Conservation (phyloP, 306 rosid species). For the Sphenostylis stenocarpa region DNA sequence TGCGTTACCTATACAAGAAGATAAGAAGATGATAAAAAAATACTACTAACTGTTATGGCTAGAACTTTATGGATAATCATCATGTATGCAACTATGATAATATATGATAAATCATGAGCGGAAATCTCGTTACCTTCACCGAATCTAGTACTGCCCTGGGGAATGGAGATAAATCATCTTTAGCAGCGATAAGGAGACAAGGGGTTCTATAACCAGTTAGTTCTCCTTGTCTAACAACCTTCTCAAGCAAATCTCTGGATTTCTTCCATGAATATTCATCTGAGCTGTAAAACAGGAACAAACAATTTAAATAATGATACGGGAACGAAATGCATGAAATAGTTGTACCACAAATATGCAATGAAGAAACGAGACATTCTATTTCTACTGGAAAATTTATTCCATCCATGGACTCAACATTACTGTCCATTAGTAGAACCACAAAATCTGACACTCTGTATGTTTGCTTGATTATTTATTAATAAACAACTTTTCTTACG, state of each 20-base stretch:
- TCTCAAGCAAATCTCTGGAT: conserved; percentile 70
- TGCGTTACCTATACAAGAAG: conserved; percentile 54
- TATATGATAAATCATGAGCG: conserved; percentile 25
- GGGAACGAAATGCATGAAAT: neutral
- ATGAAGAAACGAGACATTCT: neutral
- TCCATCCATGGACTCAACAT: neutral
- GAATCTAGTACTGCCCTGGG: conserved; percentile 76
- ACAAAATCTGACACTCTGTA: neutral
- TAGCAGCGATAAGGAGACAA: conserved; percentile 77
- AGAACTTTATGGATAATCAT: neutral
- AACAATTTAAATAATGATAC: conserved; percentile 4
- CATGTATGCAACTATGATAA: conserved; percentile 17
- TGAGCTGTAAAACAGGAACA: conserved; percentile 63
- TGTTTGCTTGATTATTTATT: neutral
- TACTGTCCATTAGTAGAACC: neutral
- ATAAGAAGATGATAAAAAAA: conserved; percentile 18
- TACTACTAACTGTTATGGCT: neutral
- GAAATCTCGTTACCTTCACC: conserved; percentile 54
- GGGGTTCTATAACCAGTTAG: conserved; percentile 73
- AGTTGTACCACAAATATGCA: neutral
- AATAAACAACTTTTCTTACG: neutral
- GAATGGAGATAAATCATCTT: conserved; percentile 80
- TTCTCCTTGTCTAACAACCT: conserved; percentile 83
- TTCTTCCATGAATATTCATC: conserved; percentile 80
- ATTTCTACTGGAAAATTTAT: neutral